These are phyloP conservation scores for Solioccasus polychromus DNA, from an alignment of 768 basidiomycete species.

Conservation along the genomic window DNA sequence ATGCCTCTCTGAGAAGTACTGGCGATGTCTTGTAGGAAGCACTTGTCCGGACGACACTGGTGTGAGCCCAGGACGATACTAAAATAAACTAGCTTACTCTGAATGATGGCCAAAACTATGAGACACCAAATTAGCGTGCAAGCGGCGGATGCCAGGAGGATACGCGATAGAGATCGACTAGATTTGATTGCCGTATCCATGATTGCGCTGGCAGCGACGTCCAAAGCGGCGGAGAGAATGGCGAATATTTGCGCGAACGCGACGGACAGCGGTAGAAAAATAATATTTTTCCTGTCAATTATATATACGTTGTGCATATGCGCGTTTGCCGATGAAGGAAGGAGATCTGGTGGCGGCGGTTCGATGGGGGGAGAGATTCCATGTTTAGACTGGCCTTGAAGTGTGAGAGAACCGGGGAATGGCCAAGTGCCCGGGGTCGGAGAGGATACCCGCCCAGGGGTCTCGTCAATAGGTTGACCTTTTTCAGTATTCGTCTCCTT, in stretches of 20 bases:
- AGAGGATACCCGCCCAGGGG: conserved; percentile 23
- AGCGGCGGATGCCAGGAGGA: conserved; percentile 19
- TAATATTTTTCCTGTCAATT: neutral
- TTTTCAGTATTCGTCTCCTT: conserved; percentile 16
- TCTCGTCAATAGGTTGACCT: neutral
- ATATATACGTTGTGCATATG: neutral
- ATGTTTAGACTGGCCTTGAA: conserved; percentile 2
- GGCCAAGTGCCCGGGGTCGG: conserved; percentile 32
- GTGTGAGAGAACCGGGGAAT: conserved; percentile 29
- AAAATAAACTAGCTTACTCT: conserved; percentile 18
- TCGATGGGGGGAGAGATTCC: neutral
- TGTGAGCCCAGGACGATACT: neutral
- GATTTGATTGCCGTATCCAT: neutral
- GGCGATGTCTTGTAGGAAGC: conserved; percentile 11
- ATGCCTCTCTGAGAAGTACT: conserved; percentile 10
- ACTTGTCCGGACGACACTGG: conserved; percentile 13
- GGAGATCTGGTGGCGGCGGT: neutral
- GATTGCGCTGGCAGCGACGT: conserved; percentile 14
- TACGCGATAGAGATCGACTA: neutral
- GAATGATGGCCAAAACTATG: conserved; percentile 14
- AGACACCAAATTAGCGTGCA: conserved; percentile 27
- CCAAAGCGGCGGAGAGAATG: conserved; percentile 21
- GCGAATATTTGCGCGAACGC: conserved; percentile 22
- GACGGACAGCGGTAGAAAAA: conserved; percentile 13
- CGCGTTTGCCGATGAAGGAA: conserved; percentile 2